These are phyloP conservation scores for Colletotrichum liriopes DNA, from an alignment of 2,329 filamentous ascomycete genomes.

Conservation along the genomic window DNA sequence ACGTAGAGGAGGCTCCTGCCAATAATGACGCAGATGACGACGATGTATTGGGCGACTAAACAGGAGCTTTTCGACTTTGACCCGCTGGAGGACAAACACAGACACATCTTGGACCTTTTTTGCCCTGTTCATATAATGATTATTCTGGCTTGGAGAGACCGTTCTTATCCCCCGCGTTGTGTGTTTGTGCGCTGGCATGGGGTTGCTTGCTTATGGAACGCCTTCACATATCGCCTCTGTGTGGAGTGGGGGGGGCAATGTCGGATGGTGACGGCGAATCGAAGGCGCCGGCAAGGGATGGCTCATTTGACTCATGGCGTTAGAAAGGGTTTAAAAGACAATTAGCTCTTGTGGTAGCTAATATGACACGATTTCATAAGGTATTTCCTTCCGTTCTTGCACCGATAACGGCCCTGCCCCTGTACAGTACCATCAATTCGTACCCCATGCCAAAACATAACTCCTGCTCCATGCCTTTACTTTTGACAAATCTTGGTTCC, in stretches of 20 bases:
- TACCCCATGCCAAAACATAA: background rate
- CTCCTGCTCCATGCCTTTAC: background rate
- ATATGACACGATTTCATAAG: slow-evolving; percentile 23
- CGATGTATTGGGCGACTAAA: slow-evolving; percentile 60
- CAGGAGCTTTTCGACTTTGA: background rate
- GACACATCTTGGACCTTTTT: slow-evolving; percentile 11
- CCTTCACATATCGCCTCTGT: background rate
- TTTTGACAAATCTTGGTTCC: slow-evolving; percentile 69
- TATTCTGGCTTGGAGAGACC: background rate
- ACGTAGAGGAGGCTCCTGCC: slow-evolving; percentile 46
- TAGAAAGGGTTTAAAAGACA: slow-evolving; percentile 31
- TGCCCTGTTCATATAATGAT: slow-evolving; percentile 27
- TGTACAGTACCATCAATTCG: background rate
- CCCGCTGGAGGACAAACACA: slow-evolving; percentile 1
- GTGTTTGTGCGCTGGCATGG: background rate
- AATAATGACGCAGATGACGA: slow-evolving; percentile 45
- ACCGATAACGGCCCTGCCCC: background rate
- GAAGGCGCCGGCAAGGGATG: slow-evolving; percentile 14
- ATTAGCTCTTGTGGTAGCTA: slow-evolving; percentile 33
- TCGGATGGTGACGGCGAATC: slow-evolving; percentile 23
- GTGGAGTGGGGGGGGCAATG: slow-evolving; percentile 8
- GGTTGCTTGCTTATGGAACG: background rate
- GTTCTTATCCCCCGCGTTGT: background rate
- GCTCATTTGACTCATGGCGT: slow-evolving; percentile 35
- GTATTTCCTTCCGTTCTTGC: background rate